Evolutionary conservation across 2,329 filamentous ascomycete genomes (phyloP).

Genomic region (Pseudogymnoascus sp.): DNA sequence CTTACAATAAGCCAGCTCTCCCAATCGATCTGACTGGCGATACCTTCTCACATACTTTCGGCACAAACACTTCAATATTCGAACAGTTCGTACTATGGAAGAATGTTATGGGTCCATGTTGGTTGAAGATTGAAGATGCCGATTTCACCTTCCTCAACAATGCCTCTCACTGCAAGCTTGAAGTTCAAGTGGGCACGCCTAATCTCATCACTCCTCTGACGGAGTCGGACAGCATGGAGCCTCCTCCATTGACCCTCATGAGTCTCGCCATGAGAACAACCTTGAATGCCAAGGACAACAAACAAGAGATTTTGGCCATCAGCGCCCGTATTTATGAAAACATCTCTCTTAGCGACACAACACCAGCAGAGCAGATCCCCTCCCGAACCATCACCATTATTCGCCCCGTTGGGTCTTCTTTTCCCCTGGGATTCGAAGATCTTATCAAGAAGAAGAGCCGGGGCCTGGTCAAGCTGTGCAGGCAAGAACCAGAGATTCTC

Average conservation of each 20-base stretch:
- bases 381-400: conserved; percentile 89
- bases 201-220: conserved; percentile 64
- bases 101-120: conserved; percentile 97
- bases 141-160: conserved; percentile 82
- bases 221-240: conserved; percentile 73
- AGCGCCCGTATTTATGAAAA: conserved; percentile 92
- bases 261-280: conserved; percentile 81
- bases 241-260: conserved; percentile 90
- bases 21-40: conserved; percentile 67
- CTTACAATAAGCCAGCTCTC: conserved; percentile 74
- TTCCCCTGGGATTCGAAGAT: conserved; percentile 80
- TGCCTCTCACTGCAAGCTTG: conserved; percentile 93
- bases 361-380: conserved; percentile 77
- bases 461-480: conserved; percentile 72
- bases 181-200: conserved; percentile 74
- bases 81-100: conserved; percentile 99
- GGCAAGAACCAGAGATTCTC: conserved; percentile 76
- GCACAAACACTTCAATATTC: conserved; percentile 86
- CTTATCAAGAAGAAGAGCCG: conserved; percentile 64
- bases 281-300: conserved; percentile 87
- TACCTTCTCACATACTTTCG: conserved; percentile 91
- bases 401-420: conserved; percentile 66
- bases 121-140: conserved; percentile 82
- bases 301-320: conserved; percentile 88
- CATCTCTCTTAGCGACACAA: conserved; percentile 78